Evolutionary conservation across 208 protist genomes (phyloP), one percentile per base, ranked within the genome.

Genomic region (Kentomonas sorsogonicus): DNA sequence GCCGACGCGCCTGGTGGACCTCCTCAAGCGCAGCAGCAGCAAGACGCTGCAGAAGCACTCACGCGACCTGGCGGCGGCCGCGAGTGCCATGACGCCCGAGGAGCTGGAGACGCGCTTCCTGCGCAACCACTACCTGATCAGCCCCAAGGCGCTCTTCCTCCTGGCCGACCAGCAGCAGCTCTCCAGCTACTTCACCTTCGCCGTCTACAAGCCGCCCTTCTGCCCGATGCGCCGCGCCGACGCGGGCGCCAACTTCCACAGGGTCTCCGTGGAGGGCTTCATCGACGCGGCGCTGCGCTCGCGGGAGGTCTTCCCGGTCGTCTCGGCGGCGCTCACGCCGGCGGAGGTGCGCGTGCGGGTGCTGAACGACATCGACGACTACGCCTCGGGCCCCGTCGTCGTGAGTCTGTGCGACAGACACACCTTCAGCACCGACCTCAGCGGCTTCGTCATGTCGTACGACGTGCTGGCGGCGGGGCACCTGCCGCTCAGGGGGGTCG

Each of bases 201-300:
- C 79, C 0, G 63, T 94, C 6, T 94, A 92, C 71, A 94, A 94
- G 66, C 88, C 88, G 0, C 75, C 88, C 0, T 94, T 94, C 58
- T 94, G 88, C 59, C 88, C 88, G 7, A 94, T 94, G 88, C 81
- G 83, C 5, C 74, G 71, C 7, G 36, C 46, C 15, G 77, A 84
- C 7, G 78, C 84, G 0, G n/a, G 29, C 16, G 66, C 70, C 20
- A 94, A 94, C 70, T 85, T 86, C 56, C 88, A 94, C 54, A 33
- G 53, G 18, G 88, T 94, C 26, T 89, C 79, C 0, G 72, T 94
- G 3, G 82, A 94, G 56, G 89, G 82, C 13, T 94, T 89, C 64
- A 57, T 94, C 10, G 43, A 66, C 52, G 66, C 83, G 13, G 78
- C 83, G 18, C 64, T 94, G 25, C 64, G 62, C 13, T 90, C 83